Evolutionary conservation across 441 rosid genomes (phyloP).

Genomic region (Euphorbia schlechtendalii): DNA sequence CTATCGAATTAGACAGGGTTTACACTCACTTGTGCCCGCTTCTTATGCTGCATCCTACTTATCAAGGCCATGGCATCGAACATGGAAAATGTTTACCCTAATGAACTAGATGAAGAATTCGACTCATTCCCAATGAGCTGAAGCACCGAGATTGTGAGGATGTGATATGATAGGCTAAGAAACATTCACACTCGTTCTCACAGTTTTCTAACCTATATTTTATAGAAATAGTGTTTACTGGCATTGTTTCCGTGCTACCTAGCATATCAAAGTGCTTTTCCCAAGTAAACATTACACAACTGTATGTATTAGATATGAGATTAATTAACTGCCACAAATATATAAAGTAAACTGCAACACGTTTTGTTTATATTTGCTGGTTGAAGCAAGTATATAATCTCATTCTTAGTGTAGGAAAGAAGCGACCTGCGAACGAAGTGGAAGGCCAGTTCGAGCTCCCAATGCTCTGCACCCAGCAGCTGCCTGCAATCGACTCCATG

Average conservation of each 20-base stretch:
- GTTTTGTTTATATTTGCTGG: no score
- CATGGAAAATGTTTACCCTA: constrained; percentile 21
- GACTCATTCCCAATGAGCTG: constrained; percentile 34
- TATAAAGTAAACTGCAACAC: no score
- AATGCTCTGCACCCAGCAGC: constrained; percentile 71
- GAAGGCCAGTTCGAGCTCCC: constrained; percentile 82
- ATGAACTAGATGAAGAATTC: constrained; percentile 40
- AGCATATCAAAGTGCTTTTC: no score
- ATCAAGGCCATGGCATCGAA: constrained; percentile 41
- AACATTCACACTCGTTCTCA: no score
- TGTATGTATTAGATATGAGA: no score
- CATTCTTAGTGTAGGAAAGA: constrained; percentile 26
- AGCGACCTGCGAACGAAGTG: constrained; percentile 44
- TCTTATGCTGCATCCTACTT: constrained; percentile 24
- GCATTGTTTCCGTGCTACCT: no score
- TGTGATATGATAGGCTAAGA: constrained; percentile 47
- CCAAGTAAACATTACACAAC: no score
- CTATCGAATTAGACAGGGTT: constrained; percentile 38
- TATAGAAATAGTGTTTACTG: no score
- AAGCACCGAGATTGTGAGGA: constrained; percentile 26
- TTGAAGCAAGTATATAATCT: not conserved
- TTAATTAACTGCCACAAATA: no score
- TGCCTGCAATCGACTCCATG: constrained; percentile 45
- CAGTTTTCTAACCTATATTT: no score
- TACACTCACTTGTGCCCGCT: constrained; percentile 49